These are phyloP conservation scores for Stenogyne calaminthoides DNA, from an alignment of 305 asterid genomes.

Conservation along the genomic window DNA sequence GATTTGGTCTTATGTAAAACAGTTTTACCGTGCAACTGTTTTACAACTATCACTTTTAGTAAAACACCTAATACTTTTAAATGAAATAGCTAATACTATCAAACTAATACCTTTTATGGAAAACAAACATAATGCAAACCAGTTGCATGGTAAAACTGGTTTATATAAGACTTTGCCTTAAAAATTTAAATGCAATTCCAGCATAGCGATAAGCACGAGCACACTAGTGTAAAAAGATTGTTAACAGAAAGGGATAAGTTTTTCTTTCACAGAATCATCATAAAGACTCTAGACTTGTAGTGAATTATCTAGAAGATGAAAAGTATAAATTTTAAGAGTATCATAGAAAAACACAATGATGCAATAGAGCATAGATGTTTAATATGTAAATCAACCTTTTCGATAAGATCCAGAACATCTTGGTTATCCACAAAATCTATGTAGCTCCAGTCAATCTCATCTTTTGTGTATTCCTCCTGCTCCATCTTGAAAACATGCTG, in stretches of 20 bases:
- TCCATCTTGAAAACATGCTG: conserved; percentile 99
- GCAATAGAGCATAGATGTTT: background rate
- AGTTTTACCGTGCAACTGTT: too few species aligned
- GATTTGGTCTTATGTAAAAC: too few species aligned
- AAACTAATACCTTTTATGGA: too few species aligned
- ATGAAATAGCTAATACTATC: too few species aligned
- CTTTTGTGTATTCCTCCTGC: conserved; percentile 95
- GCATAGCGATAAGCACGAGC: background rate
- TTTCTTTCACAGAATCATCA: background rate
- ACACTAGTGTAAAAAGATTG: background rate
- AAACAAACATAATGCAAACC: too few species aligned
- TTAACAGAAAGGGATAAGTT: background rate
- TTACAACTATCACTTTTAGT: too few species aligned
- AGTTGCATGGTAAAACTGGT: too few species aligned
- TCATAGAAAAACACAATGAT: background rate
- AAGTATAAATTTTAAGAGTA: background rate
- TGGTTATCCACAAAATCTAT: conserved; percentile 97
- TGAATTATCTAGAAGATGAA: conserved; percentile 2
- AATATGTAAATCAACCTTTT: conserved; percentile 61
- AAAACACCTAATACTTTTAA: too few species aligned
- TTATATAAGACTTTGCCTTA: too few species aligned
- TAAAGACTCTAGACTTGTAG: background rate
- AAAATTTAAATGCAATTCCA: conserved; percentile 15
- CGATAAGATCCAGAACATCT: conserved; percentile 96
- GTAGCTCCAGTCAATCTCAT: conserved; percentile 96